phyloP scores from a whole-genome alignment of 768 basidiomycete genomes.

The Cytidiella melzeri region DNA sequence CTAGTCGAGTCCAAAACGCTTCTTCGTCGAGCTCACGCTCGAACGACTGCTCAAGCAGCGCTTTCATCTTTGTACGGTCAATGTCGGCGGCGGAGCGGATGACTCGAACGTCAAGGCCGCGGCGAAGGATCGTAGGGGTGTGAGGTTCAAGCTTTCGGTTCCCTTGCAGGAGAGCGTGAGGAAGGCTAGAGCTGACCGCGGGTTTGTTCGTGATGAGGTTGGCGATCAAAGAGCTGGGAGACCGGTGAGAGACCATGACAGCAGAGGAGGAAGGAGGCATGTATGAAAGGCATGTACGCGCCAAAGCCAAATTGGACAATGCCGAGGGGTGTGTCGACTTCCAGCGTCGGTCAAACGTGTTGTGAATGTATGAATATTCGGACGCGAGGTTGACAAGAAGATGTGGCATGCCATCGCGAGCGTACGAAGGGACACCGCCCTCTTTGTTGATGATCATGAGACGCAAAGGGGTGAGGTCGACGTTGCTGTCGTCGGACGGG shows the following conservation, averaged over 20 bases:
- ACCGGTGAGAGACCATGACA: conserved; percentile 95
- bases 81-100: conserved; percentile 64
- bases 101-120: conserved; percentile 82
- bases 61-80: conserved; percentile 67
- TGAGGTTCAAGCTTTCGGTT: conserved; percentile 81
- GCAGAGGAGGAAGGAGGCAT: conserved; percentile 95
- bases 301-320: conserved; percentile 77
- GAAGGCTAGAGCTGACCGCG: conserved; percentile 89
- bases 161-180: conserved; percentile 86
- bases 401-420: conserved; percentile 90
- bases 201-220: conserved; percentile 99
- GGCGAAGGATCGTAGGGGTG: conserved; percentile 89
- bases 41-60: conserved; percentile 87
- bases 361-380: conserved; percentile 77
- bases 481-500: conserved; percentile 37
- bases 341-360: conserved; percentile 83
- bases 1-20: conserved; percentile 76
- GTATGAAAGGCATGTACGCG: conserved; percentile 79
- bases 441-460: conserved; percentile 97
- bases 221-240: conserved; percentile 89
- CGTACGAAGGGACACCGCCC: conserved; percentile 96
- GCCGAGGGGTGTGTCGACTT: conserved; percentile 72
- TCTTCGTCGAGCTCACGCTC: conserved; percentile 60
- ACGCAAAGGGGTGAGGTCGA: conserved; percentile 89
- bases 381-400: conserved; percentile 90